phyloP scores from a whole-genome alignment of 73 alveolate species.

The Durusdinium trenchii region DNA sequence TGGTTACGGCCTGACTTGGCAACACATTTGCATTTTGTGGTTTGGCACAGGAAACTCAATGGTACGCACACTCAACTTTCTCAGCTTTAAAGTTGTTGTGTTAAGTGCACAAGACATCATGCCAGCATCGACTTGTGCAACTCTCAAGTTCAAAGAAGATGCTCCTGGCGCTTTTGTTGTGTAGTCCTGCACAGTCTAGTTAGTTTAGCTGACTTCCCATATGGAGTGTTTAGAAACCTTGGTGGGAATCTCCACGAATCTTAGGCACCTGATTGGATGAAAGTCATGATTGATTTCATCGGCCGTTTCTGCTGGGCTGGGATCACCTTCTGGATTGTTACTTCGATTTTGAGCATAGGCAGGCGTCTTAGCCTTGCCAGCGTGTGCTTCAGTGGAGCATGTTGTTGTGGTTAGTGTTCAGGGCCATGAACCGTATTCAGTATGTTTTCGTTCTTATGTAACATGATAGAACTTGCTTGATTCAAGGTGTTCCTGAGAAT shows the following conservation, averaged over 20 bases:
- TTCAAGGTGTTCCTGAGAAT: too few relatives aligned
- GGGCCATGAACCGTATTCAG: too few relatives aligned
- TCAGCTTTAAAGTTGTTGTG: neutral
- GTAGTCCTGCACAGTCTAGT: neutral
- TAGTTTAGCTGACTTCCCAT: neutral
- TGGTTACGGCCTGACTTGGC: slow-evolving; percentile 31
- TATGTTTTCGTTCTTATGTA: too few relatives aligned
- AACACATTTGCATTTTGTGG: neutral
- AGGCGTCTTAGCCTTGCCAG: too few relatives aligned
- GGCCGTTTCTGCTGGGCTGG: slow-evolving; percentile 95
- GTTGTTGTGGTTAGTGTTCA: too few relatives aligned
- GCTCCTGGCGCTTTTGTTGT: neutral
- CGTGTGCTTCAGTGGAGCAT: too few relatives aligned
- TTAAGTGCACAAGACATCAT: neutral
- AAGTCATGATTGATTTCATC: slow-evolving; percentile 34
- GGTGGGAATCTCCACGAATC: neutral
- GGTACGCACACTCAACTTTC: neutral
- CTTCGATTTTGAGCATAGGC: neutral
- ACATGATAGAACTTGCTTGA: too few relatives aligned
- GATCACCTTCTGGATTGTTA: slow-evolving; percentile 59
- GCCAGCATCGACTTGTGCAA: neutral
- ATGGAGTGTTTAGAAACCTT: neutral
- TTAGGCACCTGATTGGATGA: slow-evolving; percentile 74
- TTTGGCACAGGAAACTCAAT: neutral
- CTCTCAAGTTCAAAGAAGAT: neutral